Evolutionary conservation across 2,329 filamentous ascomycete species (phyloP).

Genomic region (Amesomyces nigricolor): DNA sequence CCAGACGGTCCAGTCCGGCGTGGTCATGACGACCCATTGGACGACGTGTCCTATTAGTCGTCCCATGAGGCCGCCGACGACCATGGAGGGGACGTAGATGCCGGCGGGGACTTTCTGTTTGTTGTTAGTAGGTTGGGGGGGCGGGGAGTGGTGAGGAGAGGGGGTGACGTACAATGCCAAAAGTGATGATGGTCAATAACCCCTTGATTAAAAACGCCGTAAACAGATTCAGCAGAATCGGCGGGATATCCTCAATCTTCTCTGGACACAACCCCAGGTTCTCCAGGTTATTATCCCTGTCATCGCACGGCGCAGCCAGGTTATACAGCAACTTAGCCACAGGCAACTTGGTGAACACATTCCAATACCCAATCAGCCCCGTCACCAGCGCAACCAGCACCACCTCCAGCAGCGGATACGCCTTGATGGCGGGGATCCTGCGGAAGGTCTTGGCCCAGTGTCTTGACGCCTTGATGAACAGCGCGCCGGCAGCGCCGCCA

Average conservation of each 20-base stretch:
- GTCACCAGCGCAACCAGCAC: conserved; percentile 80
- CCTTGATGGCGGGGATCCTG: conserved; percentile 72
- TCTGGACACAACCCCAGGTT: conserved; percentile 72
- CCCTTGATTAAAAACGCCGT: conserved; percentile 86
- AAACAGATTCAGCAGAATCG: conserved; percentile 64
- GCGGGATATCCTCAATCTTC: conserved; percentile 67
- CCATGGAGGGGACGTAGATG: conserved; percentile 98
- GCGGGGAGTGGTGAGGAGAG: too few species aligned
- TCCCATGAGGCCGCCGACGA: conserved; percentile 88
- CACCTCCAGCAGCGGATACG: conserved; percentile 79
- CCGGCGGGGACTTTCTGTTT: conserved; percentile 80
- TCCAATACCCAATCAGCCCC: conserved; percentile 87
- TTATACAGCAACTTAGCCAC: conserved; percentile 90
- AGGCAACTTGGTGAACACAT: conserved; percentile 77
- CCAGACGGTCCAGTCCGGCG: conserved; percentile 68
- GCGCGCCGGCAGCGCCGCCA: conserved; percentile 76
- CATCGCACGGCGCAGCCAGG: conserved; percentile 79
- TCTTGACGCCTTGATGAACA: conserved; percentile 95
- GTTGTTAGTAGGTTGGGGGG: neutral
- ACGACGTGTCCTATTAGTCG: conserved; percentile 80
- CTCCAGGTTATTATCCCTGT: conserved; percentile 56
- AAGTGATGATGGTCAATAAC: conserved; percentile 80
- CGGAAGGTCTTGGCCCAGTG: conserved; percentile 88
- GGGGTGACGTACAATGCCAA: conserved; percentile 63
- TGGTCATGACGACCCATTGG: conserved; percentile 72